Percentiles rank a stretch among this genome's conserved stretches.
These are phyloP conservation scores for Isatis lusitanica DNA, from an alignment of 441 rosid genomes.

Conservation along the genomic window DNA sequence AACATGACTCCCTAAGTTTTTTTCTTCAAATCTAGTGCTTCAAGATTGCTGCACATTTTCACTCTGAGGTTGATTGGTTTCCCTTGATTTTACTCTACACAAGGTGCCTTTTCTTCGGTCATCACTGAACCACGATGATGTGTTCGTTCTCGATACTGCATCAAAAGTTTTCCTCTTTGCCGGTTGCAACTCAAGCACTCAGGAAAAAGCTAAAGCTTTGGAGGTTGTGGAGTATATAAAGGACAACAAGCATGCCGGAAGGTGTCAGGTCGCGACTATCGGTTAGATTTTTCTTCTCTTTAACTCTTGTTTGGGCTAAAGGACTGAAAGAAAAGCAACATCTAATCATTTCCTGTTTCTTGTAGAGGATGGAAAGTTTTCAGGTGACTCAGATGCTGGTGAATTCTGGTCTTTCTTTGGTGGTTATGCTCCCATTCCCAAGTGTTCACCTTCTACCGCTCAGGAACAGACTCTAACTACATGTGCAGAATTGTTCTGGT, in stretches of 20 bases:
- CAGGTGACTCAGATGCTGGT: constrained; percentile 83
- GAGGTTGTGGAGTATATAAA: constrained; percentile 86
- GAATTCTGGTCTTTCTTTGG: constrained; percentile 96
- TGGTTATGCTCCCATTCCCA: constrained; percentile 90
- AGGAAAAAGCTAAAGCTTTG: constrained; percentile 88
- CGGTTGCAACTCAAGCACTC: constrained; percentile 80
- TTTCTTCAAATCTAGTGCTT: too few species aligned
- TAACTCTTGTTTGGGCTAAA: background rate
- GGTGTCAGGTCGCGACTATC: constrained; percentile 76
- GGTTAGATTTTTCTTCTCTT: constrained; percentile 42
- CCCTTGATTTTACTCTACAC: background rate
- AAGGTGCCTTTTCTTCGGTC: constrained; percentile 85
- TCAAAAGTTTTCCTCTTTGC: constrained; percentile 83
- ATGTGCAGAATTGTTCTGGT: constrained; percentile 60
- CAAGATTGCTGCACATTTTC: background rate
- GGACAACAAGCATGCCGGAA: constrained; percentile 73
- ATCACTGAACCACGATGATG: constrained; percentile 79
- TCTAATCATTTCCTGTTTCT: background rate
- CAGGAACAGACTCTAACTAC: constrained; percentile 41
- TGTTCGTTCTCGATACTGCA: constrained; percentile 78
- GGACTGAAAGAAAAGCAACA: background rate
- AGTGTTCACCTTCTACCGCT: constrained; percentile 44
- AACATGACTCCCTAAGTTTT: background rate
- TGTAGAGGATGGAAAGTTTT: constrained; percentile 89
- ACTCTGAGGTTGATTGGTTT: constrained; percentile 2